phyloP scores from a whole-genome alignment of 1,139 yeast species.

The Debaryomycetaceae sp. region DNA sequence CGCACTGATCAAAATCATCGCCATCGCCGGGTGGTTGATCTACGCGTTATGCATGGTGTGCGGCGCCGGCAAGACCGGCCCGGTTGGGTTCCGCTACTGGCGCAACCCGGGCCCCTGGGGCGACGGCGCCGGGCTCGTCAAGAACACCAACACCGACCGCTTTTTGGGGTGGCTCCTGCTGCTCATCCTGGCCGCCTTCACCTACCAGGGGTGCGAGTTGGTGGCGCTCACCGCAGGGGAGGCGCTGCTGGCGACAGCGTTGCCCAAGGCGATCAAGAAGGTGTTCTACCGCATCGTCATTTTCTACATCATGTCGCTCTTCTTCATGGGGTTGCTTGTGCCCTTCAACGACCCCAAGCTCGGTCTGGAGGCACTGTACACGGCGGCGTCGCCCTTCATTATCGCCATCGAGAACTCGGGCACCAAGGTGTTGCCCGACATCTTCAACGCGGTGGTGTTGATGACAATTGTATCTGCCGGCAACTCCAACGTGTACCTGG shows the following conservation, averaged over 20 bases:
- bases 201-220: slow-evolving; percentile 77
- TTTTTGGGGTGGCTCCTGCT: slow-evolving; percentile 66
- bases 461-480: slow-evolving; percentile 73
- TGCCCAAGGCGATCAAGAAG: slow-evolving; percentile 80
- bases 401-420: slow-evolving; percentile 65
- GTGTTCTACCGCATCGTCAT: slow-evolving; percentile 77
- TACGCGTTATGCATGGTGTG: slow-evolving; percentile 68
- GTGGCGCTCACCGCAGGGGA: slow-evolving; percentile 91
- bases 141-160: slow-evolving; percentile 46
- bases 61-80: slow-evolving; percentile 67
- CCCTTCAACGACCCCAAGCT: slow-evolving; percentile 66
- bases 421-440: slow-evolving; percentile 62
- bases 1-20: slow-evolving; percentile 62
- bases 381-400: slow-evolving; percentile 49
- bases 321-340: slow-evolving; percentile 79
- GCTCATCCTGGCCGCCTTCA: slow-evolving; percentile 68
- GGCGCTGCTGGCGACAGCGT: slow-evolving; percentile 74
- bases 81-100: slow-evolving; percentile 87
- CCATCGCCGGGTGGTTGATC: slow-evolving; percentile 66
- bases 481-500: slow-evolving; percentile 75
- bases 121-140: slow-evolving; percentile 42
- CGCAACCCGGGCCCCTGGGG: slow-evolving; percentile 89
- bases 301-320: slow-evolving; percentile 73
- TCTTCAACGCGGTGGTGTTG: slow-evolving; percentile 72
- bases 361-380: slow-evolving; percentile 18